Evolutionary conservation across 2,329 filamentous ascomycete species (phyloP), one percentile per base, ranked within the genome.

Genomic region (Didymella keratinophila): DNA sequence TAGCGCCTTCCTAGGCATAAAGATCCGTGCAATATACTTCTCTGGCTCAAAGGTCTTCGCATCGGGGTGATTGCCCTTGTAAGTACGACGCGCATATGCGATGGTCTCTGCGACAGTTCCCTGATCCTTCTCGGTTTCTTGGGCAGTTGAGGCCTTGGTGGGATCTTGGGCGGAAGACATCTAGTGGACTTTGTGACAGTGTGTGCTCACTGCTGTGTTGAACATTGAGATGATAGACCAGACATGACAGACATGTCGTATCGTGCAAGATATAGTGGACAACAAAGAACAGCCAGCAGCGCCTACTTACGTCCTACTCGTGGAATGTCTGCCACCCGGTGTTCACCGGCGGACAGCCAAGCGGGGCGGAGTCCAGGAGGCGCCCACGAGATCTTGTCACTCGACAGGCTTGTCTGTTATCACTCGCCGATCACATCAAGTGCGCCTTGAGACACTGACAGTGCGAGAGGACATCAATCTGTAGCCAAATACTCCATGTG

Each of bases 311-410:
- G 7, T n/a, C 16, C 32, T 50, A 50, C 56, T 58, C 50, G 45
- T 53, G 50, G 45, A 50, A 50, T n/a, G 41, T 50, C 36, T 39
- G 8, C 36, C 36, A 39, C 18, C 32, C 27, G 44, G 8, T 12
- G 39, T 43, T 58, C 45, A 58, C 56, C 45, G 50, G 55, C 30
- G 18, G 41, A 18, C 41, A 39, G 56, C 50, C 50, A 58, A 58
- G 56, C 25, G 34, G 20, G 56, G 56, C 56, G 50, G 50, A 58
- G 56, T 34, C 32, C 10, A 23, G 27, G 50, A 54, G 51, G 56
- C 56, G 45, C 50, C 20, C 56, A 50, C 50, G 50, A 45, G 45
- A 42, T 25, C 16, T 3, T 20, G 45, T 54, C 56, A 58, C 23
- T 42, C 25, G 39, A 12, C 10, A 39, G 23, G 16, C 8, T 12